Percentiles rank a stretch among this genome's conserved stretches.
Evolutionary conservation across 345 rosid genomes (phyloP).

Genomic region (Viola odorata): DNA sequence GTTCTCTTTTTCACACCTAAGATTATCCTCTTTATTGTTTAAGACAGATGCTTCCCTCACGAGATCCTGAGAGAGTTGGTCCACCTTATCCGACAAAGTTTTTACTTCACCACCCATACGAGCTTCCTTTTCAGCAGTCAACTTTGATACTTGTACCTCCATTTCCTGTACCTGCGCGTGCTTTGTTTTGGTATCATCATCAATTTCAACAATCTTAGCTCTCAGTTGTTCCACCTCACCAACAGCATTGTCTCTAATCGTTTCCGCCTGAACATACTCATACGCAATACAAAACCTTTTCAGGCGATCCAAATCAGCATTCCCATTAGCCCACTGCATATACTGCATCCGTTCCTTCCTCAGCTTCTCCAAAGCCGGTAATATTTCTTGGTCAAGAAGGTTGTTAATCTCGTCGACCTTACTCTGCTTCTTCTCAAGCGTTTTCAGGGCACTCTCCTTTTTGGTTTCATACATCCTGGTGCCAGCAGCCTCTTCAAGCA

Average conservation of each 20-base stretch:
- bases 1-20: constrained; percentile 63
- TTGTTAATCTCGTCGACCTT: constrained; percentile 94
- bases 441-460: constrained; percentile 82
- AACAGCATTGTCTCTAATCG: constrained; percentile 45
- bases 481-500: constrained; percentile 99
- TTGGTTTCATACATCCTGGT: constrained; percentile 98
- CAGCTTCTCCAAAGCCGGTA: constrained; percentile 88
- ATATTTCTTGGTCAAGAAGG: constrained; percentile 83
- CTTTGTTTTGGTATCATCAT: constrained; percentile 39
- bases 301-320: constrained; percentile 64
- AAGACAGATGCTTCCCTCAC: constrained; percentile 71
- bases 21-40: constrained; percentile 67
- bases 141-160: constrained; percentile 50
- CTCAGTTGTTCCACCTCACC: constrained; percentile 46
- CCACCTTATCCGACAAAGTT: constrained; percentile 66
- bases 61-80: constrained; percentile 60
- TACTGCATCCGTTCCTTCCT: constrained; percentile 86
- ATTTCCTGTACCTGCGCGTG: constrained; percentile 46
- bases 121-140: constrained; percentile 84
- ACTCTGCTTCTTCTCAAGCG: constrained; percentile 90
- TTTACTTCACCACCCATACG: constrained; percentile 87
- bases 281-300: constrained; percentile 67
- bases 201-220: constrained; percentile 50
- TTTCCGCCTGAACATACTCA: constrained; percentile 67
- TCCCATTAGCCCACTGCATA: constrained; percentile 97